phyloP scores from a whole-genome alignment of 1,284 basidiomycete genomes.

The Thelephora terrestris region DNA sequence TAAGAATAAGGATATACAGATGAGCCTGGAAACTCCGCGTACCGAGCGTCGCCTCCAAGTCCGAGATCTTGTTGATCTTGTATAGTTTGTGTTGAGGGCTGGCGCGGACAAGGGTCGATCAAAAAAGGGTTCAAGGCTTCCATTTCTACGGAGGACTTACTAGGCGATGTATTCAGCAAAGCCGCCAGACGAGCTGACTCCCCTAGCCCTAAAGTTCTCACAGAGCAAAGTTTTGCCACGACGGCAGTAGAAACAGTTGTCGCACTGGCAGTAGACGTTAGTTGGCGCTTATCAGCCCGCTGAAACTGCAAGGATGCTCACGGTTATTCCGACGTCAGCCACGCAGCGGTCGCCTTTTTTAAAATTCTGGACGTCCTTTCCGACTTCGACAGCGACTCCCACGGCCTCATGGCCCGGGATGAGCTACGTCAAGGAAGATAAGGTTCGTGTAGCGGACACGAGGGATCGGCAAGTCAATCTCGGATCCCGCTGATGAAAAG shows the following conservation, averaged over 20 bases:
- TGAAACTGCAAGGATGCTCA: constrained; percentile 22
- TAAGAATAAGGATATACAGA: neutral
- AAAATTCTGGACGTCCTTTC: constrained; percentile 63
- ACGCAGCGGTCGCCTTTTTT: constrained; percentile 68
- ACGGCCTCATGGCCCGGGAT: constrained; percentile 80
- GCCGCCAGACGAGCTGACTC: constrained; percentile 72
- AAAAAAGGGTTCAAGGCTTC: neutral
- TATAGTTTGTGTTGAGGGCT: constrained; percentile 57
- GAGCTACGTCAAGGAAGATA: constrained; percentile 32
- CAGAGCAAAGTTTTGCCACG: constrained; percentile 66
- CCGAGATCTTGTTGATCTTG: constrained; percentile 77
- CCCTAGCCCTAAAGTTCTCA: constrained; percentile 69
- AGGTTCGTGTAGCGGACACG: constrained; percentile 5
- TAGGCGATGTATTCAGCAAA: constrained; percentile 80
- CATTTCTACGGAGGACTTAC: constrained; percentile 33
- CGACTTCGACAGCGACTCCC: constrained; percentile 56
- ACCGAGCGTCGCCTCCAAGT: constrained; percentile 72
- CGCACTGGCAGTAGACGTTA: constrained; percentile 42
- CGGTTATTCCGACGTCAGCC: constrained; percentile 59
- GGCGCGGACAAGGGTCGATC: neutral
- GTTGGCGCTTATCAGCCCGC: neutral
- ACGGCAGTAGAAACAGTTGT: constrained; percentile 75
- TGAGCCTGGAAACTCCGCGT: too few species aligned
- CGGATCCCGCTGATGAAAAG: constrained; percentile 6
- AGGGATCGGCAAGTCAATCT: constrained; percentile 12